These are phyloP conservation scores for Hawksworthiomyces lignivorus DNA, from an alignment of 2,329 filamentous ascomycete genomes.

Conservation along the genomic window DNA sequence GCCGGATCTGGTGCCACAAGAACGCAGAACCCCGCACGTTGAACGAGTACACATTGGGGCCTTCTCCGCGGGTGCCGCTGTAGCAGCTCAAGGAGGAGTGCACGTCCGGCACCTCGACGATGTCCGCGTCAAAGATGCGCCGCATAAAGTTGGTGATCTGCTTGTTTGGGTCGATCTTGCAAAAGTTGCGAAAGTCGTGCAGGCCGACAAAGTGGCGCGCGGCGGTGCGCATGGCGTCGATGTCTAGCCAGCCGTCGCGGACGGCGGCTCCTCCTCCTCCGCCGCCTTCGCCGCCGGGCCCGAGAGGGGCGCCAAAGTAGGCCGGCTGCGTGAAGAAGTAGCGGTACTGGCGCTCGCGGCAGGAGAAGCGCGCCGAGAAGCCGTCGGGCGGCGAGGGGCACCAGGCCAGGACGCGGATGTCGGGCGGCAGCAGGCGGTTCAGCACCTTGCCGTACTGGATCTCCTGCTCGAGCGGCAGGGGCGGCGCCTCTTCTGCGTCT, in stretches of 20 bases:
- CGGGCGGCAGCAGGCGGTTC: constrained; percentile 79
- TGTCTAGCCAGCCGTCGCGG: constrained; percentile 74
- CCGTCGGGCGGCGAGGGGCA: constrained; percentile 70
- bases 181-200: constrained; percentile 96
- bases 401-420: constrained; percentile 90
- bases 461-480: constrained; percentile 37
- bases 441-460: constrained; percentile 75
- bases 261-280: constrained; percentile 15
- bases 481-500: constrained; percentile 46
- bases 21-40: constrained; percentile 86
- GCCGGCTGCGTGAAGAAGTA: constrained; percentile 98
- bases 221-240: constrained; percentile 76
- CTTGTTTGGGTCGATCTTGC: constrained; percentile 85
- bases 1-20: constrained; percentile 95
- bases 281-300: constrained; percentile 22
- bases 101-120: constrained; percentile 58
- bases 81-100: constrained; percentile 51
- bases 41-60: constrained; percentile 75
- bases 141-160: constrained; percentile 79
- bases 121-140: constrained; percentile 70
- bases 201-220: constrained; percentile 72
- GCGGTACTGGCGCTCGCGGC: constrained; percentile 81
- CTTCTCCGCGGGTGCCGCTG: constrained; percentile 22
- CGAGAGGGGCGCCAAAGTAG: constrained; percentile 47
- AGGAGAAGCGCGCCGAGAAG: constrained; percentile 90